These are phyloP conservation scores for Funneliformis geosporum DNA, from an alignment of 192 early-diverging fungal species.

Conservation along the genomic window DNA sequence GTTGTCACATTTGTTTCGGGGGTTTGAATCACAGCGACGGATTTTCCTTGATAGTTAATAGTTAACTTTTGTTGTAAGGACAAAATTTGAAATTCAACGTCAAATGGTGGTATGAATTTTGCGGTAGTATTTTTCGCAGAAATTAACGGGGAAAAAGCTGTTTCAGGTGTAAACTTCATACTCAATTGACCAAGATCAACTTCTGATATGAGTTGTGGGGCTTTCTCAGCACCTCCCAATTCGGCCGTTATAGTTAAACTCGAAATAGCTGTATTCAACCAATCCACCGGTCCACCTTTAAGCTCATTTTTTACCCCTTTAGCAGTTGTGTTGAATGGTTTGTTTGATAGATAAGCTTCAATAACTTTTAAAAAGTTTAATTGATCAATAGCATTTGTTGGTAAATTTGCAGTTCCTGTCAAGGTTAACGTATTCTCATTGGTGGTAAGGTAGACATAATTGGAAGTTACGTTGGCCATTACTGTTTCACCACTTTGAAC, in stretches of 20 bases:
- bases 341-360: slow-evolving; percentile 47
- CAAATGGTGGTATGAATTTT: slow-evolving; percentile 51
- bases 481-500: slow-evolving; percentile 35
- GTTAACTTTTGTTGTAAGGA: neutral
- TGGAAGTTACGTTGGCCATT: slow-evolving; percentile 34
- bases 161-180: slow-evolving; percentile 41
- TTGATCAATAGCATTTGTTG: slow-evolving; percentile 23
- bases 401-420: slow-evolving; percentile 34
- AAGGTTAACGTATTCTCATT: slow-evolving; percentile 41
- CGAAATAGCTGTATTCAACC: slow-evolving; percentile 33
- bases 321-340: slow-evolving; percentile 45
- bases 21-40: neutral
- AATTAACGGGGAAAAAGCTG: slow-evolving; percentile 44
- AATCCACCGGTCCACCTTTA: slow-evolving; percentile 35
- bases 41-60: neutral
- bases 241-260: neutral
- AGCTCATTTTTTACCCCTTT: slow-evolving; percentile 48
- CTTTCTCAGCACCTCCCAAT: neutral
- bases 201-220: slow-evolving; percentile 49
- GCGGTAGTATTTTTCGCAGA: slow-evolving; percentile 43
- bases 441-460: slow-evolving; percentile 30
- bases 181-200: slow-evolving; percentile 50
- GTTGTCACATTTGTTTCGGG: neutral
- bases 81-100: slow-evolving; percentile 33
- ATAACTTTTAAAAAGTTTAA: slow-evolving; percentile 28